Conservation (phyloP, 1,284 basidiomycete genomes). For the Coniferiporia weirii region DNA sequence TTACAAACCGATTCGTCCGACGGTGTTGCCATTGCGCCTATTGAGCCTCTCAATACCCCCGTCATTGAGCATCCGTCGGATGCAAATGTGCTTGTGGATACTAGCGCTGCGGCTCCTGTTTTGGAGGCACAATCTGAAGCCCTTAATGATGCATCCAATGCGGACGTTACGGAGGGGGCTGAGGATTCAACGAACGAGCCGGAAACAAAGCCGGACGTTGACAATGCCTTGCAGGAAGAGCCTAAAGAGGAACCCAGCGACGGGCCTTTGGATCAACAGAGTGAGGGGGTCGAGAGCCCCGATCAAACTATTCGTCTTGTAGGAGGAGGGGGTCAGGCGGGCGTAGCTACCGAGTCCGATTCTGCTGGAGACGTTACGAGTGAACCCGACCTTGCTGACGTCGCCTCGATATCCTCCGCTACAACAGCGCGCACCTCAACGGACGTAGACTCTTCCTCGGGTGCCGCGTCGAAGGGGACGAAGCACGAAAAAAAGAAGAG, state of each 20-base stretch:
- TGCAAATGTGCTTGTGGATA: not conserved
- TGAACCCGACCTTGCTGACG: slow-evolving; percentile 24
- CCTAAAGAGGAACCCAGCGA: not conserved
- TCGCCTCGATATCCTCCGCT: slow-evolving; percentile 23
- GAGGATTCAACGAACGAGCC: slow-evolving; percentile 3
- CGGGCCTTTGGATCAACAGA: not conserved
- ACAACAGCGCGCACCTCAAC: slow-evolving; percentile 21
- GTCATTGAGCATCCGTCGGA: slow-evolving; percentile 3
- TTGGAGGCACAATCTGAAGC: not conserved
- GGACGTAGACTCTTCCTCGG: slow-evolving; percentile 14
- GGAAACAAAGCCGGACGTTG: slow-evolving; percentile 22
- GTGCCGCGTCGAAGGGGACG: slow-evolving; percentile 19
- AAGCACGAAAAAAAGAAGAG: slow-evolving; percentile 54
- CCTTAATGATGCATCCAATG: not conserved
- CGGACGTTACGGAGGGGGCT: slow-evolving; percentile 19
- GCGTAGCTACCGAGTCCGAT: slow-evolving; percentile 31
- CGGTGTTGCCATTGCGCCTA: slow-evolving; percentile 8
- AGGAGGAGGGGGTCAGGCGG: slow-evolving; percentile 41
- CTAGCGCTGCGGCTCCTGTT: slow-evolving; percentile 2
- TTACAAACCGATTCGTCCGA: slow-evolving; percentile 6
- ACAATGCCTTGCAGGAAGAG: slow-evolving; percentile 13
- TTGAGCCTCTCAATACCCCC: slow-evolving; percentile 12
- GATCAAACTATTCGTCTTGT: slow-evolving; percentile 51
- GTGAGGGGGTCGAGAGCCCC: slow-evolving; percentile 14
- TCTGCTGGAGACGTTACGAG: slow-evolving; percentile 20